Evolutionary conservation across 257 asterid species (phyloP).

Genomic region (Solanum piurae): DNA sequence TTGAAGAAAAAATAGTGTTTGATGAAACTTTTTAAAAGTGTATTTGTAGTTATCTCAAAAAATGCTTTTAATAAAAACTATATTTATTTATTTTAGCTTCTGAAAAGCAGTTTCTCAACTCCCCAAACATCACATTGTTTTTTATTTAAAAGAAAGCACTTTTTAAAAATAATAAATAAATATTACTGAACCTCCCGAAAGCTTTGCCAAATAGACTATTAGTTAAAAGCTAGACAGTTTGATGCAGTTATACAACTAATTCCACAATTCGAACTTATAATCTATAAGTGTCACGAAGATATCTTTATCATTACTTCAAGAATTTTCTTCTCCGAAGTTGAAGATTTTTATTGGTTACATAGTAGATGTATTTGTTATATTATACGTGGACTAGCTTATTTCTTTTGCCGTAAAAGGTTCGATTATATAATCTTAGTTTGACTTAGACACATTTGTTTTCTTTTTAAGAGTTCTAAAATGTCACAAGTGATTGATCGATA

Average conservation of each 20-base stretch:
- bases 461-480: not conserved
- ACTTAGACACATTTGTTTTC: not conserved
- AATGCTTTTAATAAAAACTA: too few species aligned
- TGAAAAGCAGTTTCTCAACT: too few species aligned
- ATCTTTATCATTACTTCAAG: rapidly evolving
- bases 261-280: not conserved
- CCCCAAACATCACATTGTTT: too few species aligned
- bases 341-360: not conserved
- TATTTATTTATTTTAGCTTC: too few species aligned
- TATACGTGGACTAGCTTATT: not conserved
- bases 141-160: too few species aligned
- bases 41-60: too few species aligned
- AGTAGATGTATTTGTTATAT: not conserved
- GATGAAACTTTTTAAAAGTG: too few species aligned
- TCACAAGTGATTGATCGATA: not conserved
- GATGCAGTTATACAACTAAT: not conserved
- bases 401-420: not conserved
- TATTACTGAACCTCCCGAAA: rapidly evolving
- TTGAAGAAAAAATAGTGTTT: not conserved
- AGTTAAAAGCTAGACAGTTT: too few species aligned
- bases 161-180: too few species aligned
- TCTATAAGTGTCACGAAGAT: not conserved
- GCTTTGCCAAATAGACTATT: not conserved
- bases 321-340: too few species aligned
- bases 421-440: not conserved